These are phyloP conservation scores for Stemphylium beticola DNA, from an alignment of 2,329 filamentous ascomycete species.

Conservation along the genomic window DNA sequence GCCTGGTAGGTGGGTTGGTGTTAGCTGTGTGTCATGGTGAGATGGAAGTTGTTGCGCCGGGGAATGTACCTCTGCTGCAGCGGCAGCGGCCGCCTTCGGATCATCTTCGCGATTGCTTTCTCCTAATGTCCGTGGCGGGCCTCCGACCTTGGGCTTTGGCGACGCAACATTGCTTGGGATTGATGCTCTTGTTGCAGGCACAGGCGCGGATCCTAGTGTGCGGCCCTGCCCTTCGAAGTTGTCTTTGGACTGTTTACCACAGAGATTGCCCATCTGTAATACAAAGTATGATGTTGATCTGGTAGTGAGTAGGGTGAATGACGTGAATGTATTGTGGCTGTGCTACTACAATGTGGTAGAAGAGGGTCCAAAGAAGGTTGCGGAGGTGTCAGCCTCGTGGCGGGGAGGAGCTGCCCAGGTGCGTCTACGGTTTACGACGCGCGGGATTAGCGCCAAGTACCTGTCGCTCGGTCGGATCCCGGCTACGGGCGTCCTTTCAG, in stretches of 20 bases:
- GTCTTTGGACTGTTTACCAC: slow-evolving; percentile 68
- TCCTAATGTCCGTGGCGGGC: slow-evolving; percentile 68
- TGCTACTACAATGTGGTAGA: slow-evolving; percentile 23
- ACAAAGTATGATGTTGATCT: not conserved
- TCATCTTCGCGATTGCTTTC: slow-evolving; percentile 57
- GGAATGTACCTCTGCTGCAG: slow-evolving; percentile 78
- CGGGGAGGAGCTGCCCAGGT: slow-evolving; percentile 29
- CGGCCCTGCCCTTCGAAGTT: slow-evolving; percentile 76
- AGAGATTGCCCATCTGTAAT: slow-evolving; percentile 79
- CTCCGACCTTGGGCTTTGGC: slow-evolving; percentile 53
- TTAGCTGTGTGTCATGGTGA: slow-evolving; percentile 10
- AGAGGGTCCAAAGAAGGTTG: slow-evolving; percentile 15
- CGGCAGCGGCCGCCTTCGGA: slow-evolving; percentile 74
- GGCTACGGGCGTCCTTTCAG: not conserved
- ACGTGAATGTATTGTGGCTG: slow-evolving; percentile 15
- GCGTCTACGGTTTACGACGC: slow-evolving; percentile 5
- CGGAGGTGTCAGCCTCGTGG: slow-evolving; percentile 26
- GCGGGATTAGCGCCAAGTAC: slow-evolving; percentile 29
- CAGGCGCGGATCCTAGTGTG: slow-evolving; percentile 66
- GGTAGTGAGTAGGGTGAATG: not conserved
- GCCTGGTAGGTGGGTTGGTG: slow-evolving; percentile 57
- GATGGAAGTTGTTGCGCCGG: not conserved
- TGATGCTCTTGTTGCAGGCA: slow-evolving; percentile 51
- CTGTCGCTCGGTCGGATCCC: slow-evolving; percentile 21
- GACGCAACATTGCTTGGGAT: slow-evolving; percentile 40